These are phyloP conservation scores for Curvularia lunata DNA, from an alignment of 2,329 filamentous ascomycete genomes.

Conservation along the genomic window DNA sequence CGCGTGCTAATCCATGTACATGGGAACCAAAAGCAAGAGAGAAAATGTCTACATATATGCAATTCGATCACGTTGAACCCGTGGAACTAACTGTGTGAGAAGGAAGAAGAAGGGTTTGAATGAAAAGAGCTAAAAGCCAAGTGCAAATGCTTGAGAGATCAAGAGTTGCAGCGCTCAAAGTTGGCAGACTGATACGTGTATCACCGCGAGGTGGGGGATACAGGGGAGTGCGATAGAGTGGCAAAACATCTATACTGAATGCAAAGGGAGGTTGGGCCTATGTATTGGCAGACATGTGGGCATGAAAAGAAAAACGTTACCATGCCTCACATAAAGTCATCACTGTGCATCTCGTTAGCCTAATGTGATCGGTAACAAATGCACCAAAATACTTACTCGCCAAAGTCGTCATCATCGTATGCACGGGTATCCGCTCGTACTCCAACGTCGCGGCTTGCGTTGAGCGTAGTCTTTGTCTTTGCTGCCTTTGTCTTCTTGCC, in stretches of 20 bases:
- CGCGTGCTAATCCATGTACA: neutral
- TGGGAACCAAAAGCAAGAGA: neutral
- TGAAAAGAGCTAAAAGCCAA: neutral
- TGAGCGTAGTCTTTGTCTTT: slow-evolving; percentile 89
- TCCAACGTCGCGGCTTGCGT: slow-evolving; percentile 65
- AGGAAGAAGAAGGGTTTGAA: neutral
- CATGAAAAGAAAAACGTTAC: neutral
- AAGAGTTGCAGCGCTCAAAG: neutral
- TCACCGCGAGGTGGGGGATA: neutral
- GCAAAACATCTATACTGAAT: neutral
- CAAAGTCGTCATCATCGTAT: slow-evolving; percentile 85
- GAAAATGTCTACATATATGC: neutral
- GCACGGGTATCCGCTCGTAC: slow-evolving; percentile 70
- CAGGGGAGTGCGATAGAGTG: neutral
- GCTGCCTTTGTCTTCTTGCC: slow-evolving; percentile 97
- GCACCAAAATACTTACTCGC: slow-evolving; percentile 70
- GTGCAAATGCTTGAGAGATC: neutral
- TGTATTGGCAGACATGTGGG: neutral
- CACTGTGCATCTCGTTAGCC: slow-evolving; percentile 38
- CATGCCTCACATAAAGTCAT: slow-evolving; percentile 49
- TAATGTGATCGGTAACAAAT: neutral
- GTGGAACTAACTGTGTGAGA: neutral
- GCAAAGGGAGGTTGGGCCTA: neutral
- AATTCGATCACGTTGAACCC: neutral
- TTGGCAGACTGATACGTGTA: neutral